phyloP scores from a whole-genome alignment of 176 grass and related monocot genomes.

The Secale cereale region DNA sequence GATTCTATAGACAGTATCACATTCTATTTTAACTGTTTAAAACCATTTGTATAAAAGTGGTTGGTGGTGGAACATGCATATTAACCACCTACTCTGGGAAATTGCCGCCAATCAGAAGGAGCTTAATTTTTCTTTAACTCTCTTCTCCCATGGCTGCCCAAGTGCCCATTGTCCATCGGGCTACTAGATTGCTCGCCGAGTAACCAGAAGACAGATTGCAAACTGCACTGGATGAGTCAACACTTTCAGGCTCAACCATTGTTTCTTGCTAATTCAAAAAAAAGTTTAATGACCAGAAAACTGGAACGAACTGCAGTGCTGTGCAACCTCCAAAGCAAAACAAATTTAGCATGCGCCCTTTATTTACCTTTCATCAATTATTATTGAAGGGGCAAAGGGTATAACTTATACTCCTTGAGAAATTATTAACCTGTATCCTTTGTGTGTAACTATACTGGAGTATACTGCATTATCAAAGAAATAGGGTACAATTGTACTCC shows the following conservation, averaged over 20 bases:
- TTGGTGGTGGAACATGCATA: neutral
- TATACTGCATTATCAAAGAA: neutral
- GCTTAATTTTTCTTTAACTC: neutral
- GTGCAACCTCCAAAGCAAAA: neutral
- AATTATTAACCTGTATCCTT: neutral
- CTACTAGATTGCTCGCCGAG: neutral
- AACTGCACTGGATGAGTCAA: neutral
- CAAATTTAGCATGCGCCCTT: conserved; percentile 5
- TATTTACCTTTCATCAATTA: neutral
- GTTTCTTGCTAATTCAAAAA: neutral
- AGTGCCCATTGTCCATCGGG: neutral
- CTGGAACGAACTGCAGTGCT: neutral
- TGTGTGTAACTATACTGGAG: neutral
- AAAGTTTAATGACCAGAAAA: neutral
- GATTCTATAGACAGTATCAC: neutral
- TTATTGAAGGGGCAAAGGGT: neutral
- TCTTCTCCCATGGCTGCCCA: neutral
- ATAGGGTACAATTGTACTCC: neutral
- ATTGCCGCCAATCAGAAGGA: neutral
- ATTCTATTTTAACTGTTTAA: neutral
- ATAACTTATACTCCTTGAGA: no score
- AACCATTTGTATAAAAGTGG: neutral
- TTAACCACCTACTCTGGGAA: neutral
- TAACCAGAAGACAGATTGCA: neutral
- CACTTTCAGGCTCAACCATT: neutral